Percentiles rank a stretch among this genome's conserved stretches.
phyloP scores from a whole-genome alignment of 805 yeast species.

The Kodamaea restingae region DNA sequence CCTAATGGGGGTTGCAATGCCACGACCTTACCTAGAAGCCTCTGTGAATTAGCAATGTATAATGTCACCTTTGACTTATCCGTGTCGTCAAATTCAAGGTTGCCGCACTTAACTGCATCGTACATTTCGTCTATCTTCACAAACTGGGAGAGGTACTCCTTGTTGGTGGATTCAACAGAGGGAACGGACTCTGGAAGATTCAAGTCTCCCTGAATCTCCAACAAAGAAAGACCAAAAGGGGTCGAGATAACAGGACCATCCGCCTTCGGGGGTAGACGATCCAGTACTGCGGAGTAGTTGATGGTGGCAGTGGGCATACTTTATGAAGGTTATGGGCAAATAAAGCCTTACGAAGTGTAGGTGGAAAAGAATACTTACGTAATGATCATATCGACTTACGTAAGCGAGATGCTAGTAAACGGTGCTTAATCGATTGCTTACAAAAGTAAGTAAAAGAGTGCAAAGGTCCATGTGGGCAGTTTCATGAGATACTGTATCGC shows the following conservation, averaged over 20 bases:
- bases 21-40: conserved; percentile 59
- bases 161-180: conserved; percentile 18
- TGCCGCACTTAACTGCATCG: conserved; percentile 52
- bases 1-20: conserved; percentile 64
- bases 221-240: conserved; percentile 52
- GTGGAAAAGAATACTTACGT: too few species aligned
- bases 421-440: too few species aligned
- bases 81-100: conserved; percentile 40
- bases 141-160: conserved; percentile 32
- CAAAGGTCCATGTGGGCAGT: too few species aligned
- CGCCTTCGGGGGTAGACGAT: neutral
- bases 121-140: conserved; percentile 29
- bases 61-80: conserved; percentile 47
- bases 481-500: too few species aligned
- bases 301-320: conserved; percentile 14
- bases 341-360: neutral
- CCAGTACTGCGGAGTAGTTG: conserved; percentile 8
- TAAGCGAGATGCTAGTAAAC: too few species aligned
- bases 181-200: conserved; percentile 43
- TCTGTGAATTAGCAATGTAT: conserved; percentile 64
- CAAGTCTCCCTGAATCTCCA: conserved; percentile 75
- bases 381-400: too few species aligned
- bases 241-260: conserved; percentile 38
- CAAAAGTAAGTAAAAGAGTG: too few species aligned
- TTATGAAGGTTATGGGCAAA: neutral